Base-by-base conservation (phyloP, 257 asterid genomes). In the Solanum neorickii region DNA sequence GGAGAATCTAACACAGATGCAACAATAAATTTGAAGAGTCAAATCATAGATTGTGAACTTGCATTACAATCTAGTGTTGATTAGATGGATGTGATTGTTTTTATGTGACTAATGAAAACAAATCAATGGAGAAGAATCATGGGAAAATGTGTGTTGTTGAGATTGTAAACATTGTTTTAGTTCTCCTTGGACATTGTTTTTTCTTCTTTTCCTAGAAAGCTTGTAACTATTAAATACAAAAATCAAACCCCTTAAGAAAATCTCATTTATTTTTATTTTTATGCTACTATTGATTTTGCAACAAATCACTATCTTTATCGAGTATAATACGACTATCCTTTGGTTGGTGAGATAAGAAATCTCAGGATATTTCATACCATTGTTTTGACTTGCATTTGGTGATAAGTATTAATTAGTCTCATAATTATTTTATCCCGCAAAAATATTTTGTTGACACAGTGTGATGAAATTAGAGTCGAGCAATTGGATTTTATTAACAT, bases 361-460 rank as follows among this genome's bases (percentile, higher is more conserved):
- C 5, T 0, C 13, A 2, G 1, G 4, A 62, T 62, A 23, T 60
- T 60, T 0, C 7, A 60, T n/a, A 8, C 12, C 1, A 11, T n/a
- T 65, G 5, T 65, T n/a, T 62, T 62, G n/a, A 23, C 9, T 8
- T n/a, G 33, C 2, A 0, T n/a, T 65, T 65, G 5, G 1, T n/a
- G 2, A 65, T n/a, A n/a, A 13, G 4, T 65, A 65, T 65, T n/a
- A 65, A 12, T 65, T n/a, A 65, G 72, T 65, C 31, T 6, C 7
- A 5, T 0, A 7, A 11, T 65, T 65, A 12, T 65, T 60, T 60
- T 60, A 21, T 60, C 3, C 12, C 66, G 8, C 27, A 59, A 12
- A 42, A 10, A 76, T 7, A 0, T 16, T 70, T 4, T 4, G 44
- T 70, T 70, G 44, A 70, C 8, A 31, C 39, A 14, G 25, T 41